A percentile compares a stretch with the other conserved stretches of the same genome.
phyloP scores from a whole-genome alignment of 2,329 filamentous ascomycete genomes.

The Aspergillus sp. region DNA sequence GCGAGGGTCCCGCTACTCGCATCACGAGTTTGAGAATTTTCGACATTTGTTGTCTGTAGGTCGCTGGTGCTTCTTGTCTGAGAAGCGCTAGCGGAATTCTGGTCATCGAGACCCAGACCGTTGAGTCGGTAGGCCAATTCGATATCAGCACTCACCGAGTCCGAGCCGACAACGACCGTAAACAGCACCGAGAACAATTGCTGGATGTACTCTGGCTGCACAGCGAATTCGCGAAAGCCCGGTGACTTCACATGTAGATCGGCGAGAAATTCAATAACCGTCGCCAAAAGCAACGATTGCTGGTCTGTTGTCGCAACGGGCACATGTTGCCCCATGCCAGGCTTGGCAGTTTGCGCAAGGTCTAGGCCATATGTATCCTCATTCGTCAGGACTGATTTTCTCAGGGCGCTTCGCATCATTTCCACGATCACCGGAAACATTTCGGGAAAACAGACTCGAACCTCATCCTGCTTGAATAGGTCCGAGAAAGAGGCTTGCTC shows the following conservation, averaged over 20 bases:
- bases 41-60: constrained; percentile 71
- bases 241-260: constrained; percentile 77
- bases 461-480: constrained; percentile 66
- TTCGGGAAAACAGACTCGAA: constrained; percentile 74
- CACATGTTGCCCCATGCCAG: constrained; percentile 21
- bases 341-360: constrained; percentile 14
- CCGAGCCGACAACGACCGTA: constrained; percentile 83
- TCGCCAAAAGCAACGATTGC: constrained; percentile 71
- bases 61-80: constrained; percentile 69
- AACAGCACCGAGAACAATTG: constrained; percentile 80
- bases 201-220: constrained; percentile 79
- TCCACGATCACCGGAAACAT: constrained; percentile 77
- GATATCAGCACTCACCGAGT: constrained; percentile 79
- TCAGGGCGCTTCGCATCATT: constrained; percentile 86
- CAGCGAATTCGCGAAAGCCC: constrained; percentile 80
- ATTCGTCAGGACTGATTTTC: constrained; percentile 64
- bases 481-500: constrained; percentile 75
- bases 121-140: constrained; percentile 86
- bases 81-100: constrained; percentile 81
- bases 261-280: constrained; percentile 76
- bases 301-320: constrained; percentile 47
- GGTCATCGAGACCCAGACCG: constrained; percentile 80
- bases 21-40: constrained; percentile 51
- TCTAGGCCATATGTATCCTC: constrained; percentile 44
- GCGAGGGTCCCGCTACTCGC: constrained; percentile 67